Evolutionary conservation across 768 basidiomycete species (phyloP).

Genomic region (Serendipita sp.): DNA sequence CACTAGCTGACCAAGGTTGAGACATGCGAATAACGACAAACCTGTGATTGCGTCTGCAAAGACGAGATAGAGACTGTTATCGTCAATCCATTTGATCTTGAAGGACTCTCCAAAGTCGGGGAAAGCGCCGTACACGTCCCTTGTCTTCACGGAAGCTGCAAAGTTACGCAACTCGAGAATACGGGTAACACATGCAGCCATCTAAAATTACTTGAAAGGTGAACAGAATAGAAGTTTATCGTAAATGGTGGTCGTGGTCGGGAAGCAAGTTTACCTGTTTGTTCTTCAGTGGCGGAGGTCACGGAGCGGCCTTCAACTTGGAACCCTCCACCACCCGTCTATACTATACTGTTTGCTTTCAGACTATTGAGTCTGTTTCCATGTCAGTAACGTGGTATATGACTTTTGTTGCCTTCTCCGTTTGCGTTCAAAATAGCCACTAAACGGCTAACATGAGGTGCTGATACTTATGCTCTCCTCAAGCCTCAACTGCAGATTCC

Average conservation of each 20-base stretch:
- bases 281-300: not conserved
- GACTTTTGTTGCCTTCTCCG: no score
- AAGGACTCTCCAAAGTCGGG: constrained; percentile 73
- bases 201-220: not conserved
- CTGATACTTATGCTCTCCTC: no score
- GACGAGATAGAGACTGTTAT: constrained; percentile 86
- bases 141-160: constrained; percentile 88
- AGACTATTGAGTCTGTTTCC: no score
- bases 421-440: no score
- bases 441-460: no score
- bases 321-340: no score
- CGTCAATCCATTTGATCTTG: constrained; percentile 98
- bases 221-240: not conserved
- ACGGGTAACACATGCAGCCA: constrained; percentile 79
- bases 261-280: not conserved
- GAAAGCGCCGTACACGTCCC: constrained; percentile 86
- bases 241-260: not conserved
- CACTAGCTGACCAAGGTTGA: constrained; percentile 3
- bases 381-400: no score
- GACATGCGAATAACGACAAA: constrained; percentile 29
- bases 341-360: no score
- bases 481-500: no score
- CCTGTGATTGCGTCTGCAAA: constrained; percentile 82
- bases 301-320: no score
- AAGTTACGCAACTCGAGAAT: constrained; percentile 86